Percentiles rank a stretch among this genome's conserved stretches.
phyloP scores from a whole-genome alignment of 2,329 filamentous ascomycete genomes.

The Xylariaceae sp. region DNA sequence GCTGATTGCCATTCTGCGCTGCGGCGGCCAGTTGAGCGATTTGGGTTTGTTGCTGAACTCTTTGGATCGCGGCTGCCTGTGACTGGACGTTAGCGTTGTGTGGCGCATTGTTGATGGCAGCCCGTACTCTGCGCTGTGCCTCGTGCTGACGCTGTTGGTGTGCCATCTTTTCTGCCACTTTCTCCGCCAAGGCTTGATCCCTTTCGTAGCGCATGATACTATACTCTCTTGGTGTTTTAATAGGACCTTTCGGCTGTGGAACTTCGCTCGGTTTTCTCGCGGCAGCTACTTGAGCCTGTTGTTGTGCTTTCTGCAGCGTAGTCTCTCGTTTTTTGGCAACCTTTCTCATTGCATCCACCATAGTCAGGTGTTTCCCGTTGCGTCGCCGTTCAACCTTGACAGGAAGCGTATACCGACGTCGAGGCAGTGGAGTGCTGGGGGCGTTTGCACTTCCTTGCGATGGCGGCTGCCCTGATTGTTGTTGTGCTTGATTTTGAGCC shows the following conservation, averaged over 20 bases:
- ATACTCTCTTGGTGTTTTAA: slow-evolving; percentile 84
- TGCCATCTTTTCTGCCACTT: slow-evolving; percentile 56
- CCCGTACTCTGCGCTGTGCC: slow-evolving; percentile 51
- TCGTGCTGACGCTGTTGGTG: slow-evolving; percentile 51
- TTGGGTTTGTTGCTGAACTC: slow-evolving; percentile 40
- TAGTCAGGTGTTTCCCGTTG: slow-evolving; percentile 78
- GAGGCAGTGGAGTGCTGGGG: slow-evolving; percentile 48
- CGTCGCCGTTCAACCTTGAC: slow-evolving; percentile 81
- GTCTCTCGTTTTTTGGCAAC: slow-evolving; percentile 91
- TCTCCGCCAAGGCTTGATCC: slow-evolving; percentile 65
- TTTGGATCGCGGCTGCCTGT: slow-evolving; percentile 43
- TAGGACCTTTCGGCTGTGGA: slow-evolving; percentile 44
- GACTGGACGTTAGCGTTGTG: slow-evolving; percentile 25
- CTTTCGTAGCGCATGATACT: slow-evolving; percentile 84
- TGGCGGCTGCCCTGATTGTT: slow-evolving; percentile 27
- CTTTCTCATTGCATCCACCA: slow-evolving; percentile 94
- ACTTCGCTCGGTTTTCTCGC: slow-evolving; percentile 76
- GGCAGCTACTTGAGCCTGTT: slow-evolving; percentile 70
- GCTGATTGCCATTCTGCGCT: slow-evolving; percentile 32
- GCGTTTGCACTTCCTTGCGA: slow-evolving; percentile 33
- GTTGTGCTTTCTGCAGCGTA: slow-evolving; percentile 79
- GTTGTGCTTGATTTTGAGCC: slow-evolving; percentile 30
- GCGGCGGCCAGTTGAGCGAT: slow-evolving; percentile 43
- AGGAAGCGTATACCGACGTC: slow-evolving; percentile 71
- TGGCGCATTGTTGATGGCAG: slow-evolving; percentile 15